phyloP scores from a whole-genome alignment of 2,329 filamentous ascomycete species.

The Colletotrichum filicis region DNA sequence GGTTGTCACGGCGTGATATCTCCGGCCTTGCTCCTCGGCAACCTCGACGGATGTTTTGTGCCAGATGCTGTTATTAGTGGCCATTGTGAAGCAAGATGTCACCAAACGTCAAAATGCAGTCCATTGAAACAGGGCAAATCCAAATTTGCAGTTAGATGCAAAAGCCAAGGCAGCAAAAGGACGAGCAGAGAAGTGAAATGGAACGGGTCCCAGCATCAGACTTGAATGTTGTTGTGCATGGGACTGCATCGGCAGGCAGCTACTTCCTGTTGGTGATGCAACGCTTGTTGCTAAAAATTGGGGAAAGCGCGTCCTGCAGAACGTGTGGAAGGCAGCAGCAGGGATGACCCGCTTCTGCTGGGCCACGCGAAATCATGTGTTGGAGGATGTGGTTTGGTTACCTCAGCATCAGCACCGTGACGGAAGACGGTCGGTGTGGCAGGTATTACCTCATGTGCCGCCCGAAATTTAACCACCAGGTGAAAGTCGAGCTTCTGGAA shows the following conservation, averaged over 20 bases:
- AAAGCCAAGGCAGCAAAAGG: background rate
- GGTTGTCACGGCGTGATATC: slow-evolving; percentile 48
- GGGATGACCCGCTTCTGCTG: slow-evolving; percentile 21
- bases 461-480: background rate
- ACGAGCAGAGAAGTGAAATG: background rate
- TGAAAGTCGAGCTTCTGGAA: slow-evolving; percentile 9
- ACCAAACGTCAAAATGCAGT: background rate
- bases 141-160: background rate
- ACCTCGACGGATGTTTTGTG: slow-evolving; percentile 65
- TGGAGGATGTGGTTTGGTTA: slow-evolving; percentile 13
- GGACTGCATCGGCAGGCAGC: slow-evolving; percentile 14
- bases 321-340: slow-evolving; percentile 27
- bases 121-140: background rate
- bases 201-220: background rate
- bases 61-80: slow-evolving; percentile 52
- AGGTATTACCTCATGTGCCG: background rate
- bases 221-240: slow-evolving; percentile 3
- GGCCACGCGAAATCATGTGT: slow-evolving; percentile 34
- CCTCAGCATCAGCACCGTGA: slow-evolving; percentile 5
- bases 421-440: background rate
- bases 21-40: slow-evolving; percentile 51
- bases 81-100: slow-evolving; percentile 43
- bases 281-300: slow-evolving; percentile 7
- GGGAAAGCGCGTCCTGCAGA: slow-evolving; percentile 27
- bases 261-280: slow-evolving; percentile 17